Evolutionary conservation across 2,329 filamentous ascomycete species (phyloP).

Genomic region (Zalaria obscura): DNA sequence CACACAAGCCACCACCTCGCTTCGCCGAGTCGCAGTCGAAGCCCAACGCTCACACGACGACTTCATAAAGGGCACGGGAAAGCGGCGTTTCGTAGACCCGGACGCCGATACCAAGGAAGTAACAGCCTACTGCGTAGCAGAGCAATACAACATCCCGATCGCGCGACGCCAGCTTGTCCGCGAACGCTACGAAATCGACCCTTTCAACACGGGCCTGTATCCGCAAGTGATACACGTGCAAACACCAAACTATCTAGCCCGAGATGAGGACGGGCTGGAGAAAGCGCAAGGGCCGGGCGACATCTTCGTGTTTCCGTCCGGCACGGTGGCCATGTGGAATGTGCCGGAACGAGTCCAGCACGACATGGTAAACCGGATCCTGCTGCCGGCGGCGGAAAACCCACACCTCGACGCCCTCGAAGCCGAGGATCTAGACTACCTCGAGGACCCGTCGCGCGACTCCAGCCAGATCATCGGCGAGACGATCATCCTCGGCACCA

Average conservation of each 20-base stretch:
- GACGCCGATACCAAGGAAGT: conserved; percentile 35
- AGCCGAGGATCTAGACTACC: conserved; percentile 79
- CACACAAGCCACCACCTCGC: conserved; percentile 51
- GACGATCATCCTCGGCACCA: conserved; percentile 77
- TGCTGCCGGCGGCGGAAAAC: conserved; percentile 63
- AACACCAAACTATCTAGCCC: conserved; percentile 22
- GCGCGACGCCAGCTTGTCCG: conserved; percentile 43
- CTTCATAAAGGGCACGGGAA: conserved; percentile 34
- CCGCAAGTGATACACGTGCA: conserved; percentile 52
- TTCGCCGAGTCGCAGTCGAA: conserved; percentile 74
- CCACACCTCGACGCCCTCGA: conserved; percentile 61
- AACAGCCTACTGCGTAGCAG: conserved; percentile 54
- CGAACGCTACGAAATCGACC: conserved; percentile 49
- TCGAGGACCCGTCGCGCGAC: conserved; percentile 58
- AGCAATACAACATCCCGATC: conserved; percentile 46
- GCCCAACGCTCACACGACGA: conserved; percentile 51
- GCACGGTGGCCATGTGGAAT: conserved; percentile 86
- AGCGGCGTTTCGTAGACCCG: conserved; percentile 29
- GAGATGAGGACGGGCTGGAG: conserved; percentile 29
- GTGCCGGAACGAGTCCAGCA: conserved; percentile 61
- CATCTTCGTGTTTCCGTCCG: conserved; percentile 90
- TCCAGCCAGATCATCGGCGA: conserved; percentile 72
- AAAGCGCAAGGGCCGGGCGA: conserved; percentile 42
- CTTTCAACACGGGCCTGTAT: conserved; percentile 45
- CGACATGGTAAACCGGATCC: conserved; percentile 53